Percentiles rank a stretch among this genome's conserved stretches.
Evolutionary conservation across 306 rosid genomes (phyloP).

Genomic region (Purshia tridentata): DNA sequence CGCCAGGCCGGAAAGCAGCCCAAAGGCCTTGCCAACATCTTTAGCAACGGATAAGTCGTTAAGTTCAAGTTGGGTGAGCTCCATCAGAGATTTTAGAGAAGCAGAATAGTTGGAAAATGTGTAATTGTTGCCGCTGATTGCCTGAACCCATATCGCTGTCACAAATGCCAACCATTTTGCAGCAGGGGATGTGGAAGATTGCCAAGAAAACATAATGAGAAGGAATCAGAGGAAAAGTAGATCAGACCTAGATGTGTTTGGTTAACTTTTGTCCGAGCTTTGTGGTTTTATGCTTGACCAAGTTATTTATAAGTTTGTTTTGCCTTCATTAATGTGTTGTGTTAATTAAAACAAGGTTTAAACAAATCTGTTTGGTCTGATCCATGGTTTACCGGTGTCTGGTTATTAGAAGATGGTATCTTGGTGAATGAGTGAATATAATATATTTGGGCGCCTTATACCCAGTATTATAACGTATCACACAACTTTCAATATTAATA

Average conservation of each 20-base stretch:
- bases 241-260: slow-evolving; percentile 12
- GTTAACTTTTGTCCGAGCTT: background rate
- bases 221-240: background rate
- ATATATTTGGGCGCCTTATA: too few species aligned
- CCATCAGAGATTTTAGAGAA: slow-evolving; percentile 41
- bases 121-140: slow-evolving; percentile 47
- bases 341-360: background rate
- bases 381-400: slow-evolving; percentile 9
- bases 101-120: slow-evolving; percentile 47
- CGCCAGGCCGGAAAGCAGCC: slow-evolving; percentile 46
- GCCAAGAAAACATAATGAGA: background rate
- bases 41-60: slow-evolving; percentile 51
- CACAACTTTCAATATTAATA: too few species aligned
- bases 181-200: background rate
- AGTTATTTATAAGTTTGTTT: slow-evolving; percentile 17
- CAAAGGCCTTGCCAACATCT: slow-evolving; percentile 54
- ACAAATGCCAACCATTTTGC: slow-evolving; percentile 54
- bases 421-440: too few species aligned
- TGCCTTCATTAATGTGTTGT: slow-evolving; percentile 4
- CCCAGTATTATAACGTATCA: too few species aligned
- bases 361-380: background rate
- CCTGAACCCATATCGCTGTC: slow-evolving; percentile 51
- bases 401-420: too few species aligned
- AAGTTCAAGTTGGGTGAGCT: slow-evolving; percentile 40
- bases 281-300: slow-evolving; percentile 11